Evolutionary conservation across 768 basidiomycete species (phyloP).

Genomic region (Strobilomyces confusus): DNA sequence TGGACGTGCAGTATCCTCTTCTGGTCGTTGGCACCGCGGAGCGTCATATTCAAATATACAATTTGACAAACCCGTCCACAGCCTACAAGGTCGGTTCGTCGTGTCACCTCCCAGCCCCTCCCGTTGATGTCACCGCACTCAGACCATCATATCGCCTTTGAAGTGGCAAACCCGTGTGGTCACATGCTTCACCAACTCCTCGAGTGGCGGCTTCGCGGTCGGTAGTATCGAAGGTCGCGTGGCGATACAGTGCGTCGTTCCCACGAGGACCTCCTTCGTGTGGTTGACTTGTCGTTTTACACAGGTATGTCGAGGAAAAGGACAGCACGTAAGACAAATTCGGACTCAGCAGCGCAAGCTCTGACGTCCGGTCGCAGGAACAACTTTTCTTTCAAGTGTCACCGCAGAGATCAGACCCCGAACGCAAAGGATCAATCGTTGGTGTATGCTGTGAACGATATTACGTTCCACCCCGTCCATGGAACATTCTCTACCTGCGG

Average conservation of each 20-base stretch:
- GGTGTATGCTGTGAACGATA: constrained; percentile 82
- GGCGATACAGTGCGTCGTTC: constrained; percentile 80
- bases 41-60: constrained; percentile 85
- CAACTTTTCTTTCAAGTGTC: constrained; percentile 89
- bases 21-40: constrained; percentile 94
- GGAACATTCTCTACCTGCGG: constrained; percentile 86
- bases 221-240: constrained; percentile 90
- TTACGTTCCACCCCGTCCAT: constrained; percentile 79
- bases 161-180: constrained; percentile 93
- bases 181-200: constrained; percentile 71
- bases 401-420: constrained; percentile 55
- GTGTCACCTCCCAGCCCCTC: constrained; percentile 1
- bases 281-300: neutral
- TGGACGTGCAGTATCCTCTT: constrained; percentile 77
- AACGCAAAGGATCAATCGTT: constrained; percentile 61
- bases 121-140: constrained; percentile 3
- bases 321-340: constrained; percentile 53
- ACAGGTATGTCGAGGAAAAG: constrained; percentile 84
- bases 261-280: neutral
- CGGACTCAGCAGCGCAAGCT: neutral
- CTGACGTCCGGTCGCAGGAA: constrained; percentile 36
- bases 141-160: constrained; percentile 82
- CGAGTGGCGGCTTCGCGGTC: constrained; percentile 70
- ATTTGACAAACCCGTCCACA: constrained; percentile 76
- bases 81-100: constrained; percentile 61